Percentiles rank a stretch among this genome's conserved stretches.
These are phyloP conservation scores for Beta vulgaris DNA, from an alignment of 148 eudicot genomes.

Conservation along the genomic window DNA sequence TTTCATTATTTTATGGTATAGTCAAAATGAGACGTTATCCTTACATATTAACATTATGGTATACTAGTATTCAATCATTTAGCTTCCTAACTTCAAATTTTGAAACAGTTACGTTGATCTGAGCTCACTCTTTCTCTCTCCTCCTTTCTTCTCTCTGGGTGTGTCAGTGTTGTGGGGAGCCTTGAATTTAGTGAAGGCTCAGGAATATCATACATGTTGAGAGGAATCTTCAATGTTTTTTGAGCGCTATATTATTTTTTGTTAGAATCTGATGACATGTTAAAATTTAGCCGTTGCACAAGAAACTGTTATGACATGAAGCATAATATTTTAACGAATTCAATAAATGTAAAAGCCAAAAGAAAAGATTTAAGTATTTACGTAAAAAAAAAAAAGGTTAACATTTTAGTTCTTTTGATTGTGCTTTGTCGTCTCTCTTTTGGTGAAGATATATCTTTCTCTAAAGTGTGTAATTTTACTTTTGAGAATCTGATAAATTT, in stretches of 20 bases:
- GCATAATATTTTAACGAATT: not conserved
- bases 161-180: conserved; percentile 20
- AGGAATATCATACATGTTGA: conserved; percentile 31
- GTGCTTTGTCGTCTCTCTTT: conserved; percentile 2
- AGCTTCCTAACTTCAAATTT: conserved; percentile 27
- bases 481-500: not conserved
- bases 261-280: conserved; percentile 23
- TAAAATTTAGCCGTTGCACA: conserved; percentile 32
- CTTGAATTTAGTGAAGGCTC: conserved; percentile 29
- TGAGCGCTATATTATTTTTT: not conserved
- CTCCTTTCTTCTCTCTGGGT: not conserved
- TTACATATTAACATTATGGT: conserved; percentile 1
- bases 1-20: not conserved
- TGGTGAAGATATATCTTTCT: not conserved
- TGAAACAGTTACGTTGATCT: conserved; percentile 14
- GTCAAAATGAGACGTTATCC: conserved; percentile 28
- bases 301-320: not conserved
- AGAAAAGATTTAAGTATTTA: not conserved
- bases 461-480: conserved; percentile 2
- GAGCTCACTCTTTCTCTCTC: not conserved
- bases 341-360: not conserved
- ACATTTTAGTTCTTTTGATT: not conserved
- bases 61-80: not conserved
- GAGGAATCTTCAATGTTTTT: conserved; percentile 31
- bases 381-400: not conserved